Evolutionary conservation across 257 asterid species (phyloP).

Genomic region (Nicotiana noctiflora): DNA sequence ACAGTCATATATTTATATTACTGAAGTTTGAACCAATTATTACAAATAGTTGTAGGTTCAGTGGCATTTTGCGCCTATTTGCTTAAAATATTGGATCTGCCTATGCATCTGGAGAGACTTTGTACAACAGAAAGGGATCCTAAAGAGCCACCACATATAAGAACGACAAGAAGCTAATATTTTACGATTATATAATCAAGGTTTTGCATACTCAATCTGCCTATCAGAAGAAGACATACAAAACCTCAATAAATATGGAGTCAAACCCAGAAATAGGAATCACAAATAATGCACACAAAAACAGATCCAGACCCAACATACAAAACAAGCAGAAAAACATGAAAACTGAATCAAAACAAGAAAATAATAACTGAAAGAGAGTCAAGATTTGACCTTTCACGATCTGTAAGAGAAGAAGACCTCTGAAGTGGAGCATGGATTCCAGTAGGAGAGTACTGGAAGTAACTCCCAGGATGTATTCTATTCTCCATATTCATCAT

Average conservation of each 20-base stretch:
- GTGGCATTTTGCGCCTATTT: not conserved
- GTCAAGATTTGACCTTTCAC: constrained; percentile 42
- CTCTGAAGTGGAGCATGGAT: constrained; percentile 49
- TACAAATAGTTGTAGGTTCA: not conserved
- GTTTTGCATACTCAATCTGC: not conserved
- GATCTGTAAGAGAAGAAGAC: constrained; percentile 57
- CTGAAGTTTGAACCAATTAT: not conserved
- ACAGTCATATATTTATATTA: not conserved
- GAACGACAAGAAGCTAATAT: not conserved
- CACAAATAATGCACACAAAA: not conserved
- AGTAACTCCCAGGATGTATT: constrained; percentile 59
- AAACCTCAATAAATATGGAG: not conserved
- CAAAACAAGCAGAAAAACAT: not conserved
- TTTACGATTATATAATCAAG: not conserved
- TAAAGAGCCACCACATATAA: not conserved
- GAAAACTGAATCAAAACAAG: not conserved
- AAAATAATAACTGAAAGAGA: not conserved
- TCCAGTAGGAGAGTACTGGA: constrained; percentile 59
- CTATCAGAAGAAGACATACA: not conserved
- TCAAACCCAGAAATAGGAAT: not conserved
- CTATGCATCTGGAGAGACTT: not conserved
- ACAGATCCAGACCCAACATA: constrained; percentile 12
- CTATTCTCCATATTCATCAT: constrained; percentile 46
- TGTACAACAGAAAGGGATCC: not conserved
- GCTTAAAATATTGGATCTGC: constrained; percentile 1